Base-by-base conservation (phyloP, 345 rosid species). In the Firmiana major region DNA sequence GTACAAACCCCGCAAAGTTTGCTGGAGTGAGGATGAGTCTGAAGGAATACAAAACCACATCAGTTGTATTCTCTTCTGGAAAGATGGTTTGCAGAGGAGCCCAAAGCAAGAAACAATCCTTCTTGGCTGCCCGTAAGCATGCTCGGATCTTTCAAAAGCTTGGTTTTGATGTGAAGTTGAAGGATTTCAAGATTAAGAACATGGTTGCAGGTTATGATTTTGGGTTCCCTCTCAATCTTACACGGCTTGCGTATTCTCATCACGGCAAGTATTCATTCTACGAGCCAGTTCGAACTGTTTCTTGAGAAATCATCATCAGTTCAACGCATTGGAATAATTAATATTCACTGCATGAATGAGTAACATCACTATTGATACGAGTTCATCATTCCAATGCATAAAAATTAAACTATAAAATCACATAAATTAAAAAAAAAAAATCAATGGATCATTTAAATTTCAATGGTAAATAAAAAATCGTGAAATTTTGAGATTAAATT, bases 31-130 rank as follows among this genome's bases (percentile, higher is more conserved):
- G 90, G 59, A 94, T 94, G 97, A 87, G 97, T 85, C 91, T 94
- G 17, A 90, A 92, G 84, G 97, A 92, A 43, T 91, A 97, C 16
- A 92, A 92, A 84, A 91, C 98, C 1, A 92, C 97, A 0, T 97
- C 97, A 0, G 81, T 92, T 84, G 89, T 94, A 66, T 94, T 94
- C 83, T 97, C 97, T n/a, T 92, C 97, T 0, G 98, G 98, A 12
- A 92, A 94, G 89, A 92, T 94, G 97, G 97, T 92, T 43, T 92
- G 97, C 77, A 91, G 92, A 0, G 98, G 98, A 77, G 98, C 98
- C 28, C 90, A 94, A 77, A 94, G 94, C 71, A 97, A 94, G 80
- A 85, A 87, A 8, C 92, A 90, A 78, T 91, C 97, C 16, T 89
- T 84, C 81, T 75, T 92, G 69, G 97, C 98, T 15, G 97, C 97